Evolutionary conservation across 2,329 filamentous ascomycete species (phyloP).

Genomic region (Colletotrichum higginsianum): DNA sequence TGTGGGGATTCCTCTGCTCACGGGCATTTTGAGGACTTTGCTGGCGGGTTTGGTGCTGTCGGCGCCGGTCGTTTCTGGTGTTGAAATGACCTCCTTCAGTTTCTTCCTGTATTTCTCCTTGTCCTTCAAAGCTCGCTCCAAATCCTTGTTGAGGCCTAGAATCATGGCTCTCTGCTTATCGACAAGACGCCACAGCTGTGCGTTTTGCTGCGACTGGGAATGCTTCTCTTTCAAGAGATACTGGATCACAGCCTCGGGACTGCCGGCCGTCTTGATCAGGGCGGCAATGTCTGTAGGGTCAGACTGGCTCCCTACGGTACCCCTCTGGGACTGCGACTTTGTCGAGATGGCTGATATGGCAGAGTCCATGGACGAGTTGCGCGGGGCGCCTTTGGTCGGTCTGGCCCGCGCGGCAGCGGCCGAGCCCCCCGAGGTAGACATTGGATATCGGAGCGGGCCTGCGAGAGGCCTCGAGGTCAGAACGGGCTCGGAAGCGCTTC

Average conservation of each 20-base stretch:
- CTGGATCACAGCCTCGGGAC: conserved; percentile 88
- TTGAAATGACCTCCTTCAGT: conserved; percentile 79
- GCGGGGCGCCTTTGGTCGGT: conserved; percentile 62
- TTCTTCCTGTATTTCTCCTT: conserved; percentile 95
- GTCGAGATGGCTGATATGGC: conserved; percentile 85
- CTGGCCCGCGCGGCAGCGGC: conserved; percentile 59
- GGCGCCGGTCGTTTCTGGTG: conserved; percentile 52
- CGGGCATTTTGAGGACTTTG: conserved; percentile 41
- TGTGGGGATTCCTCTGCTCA: conserved; percentile 44
- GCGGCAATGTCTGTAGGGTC: conserved; percentile 82
- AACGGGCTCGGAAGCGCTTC: conserved; percentile 60
- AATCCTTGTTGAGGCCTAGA: conserved; percentile 91
- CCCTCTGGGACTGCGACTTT: conserved; percentile 71
- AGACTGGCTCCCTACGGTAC: conserved; percentile 70
- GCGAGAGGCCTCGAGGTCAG: conserved; percentile 60
- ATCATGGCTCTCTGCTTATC: conserved; percentile 98
- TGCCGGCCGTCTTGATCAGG: conserved; percentile 87
- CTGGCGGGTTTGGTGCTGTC: conserved; percentile 43
- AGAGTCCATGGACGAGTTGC: conserved; percentile 93
- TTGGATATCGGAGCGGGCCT: conserved; percentile 56
- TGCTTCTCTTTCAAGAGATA: conserved; percentile 94
- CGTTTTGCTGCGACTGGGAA: conserved; percentile 88
- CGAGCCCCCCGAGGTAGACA: conserved; percentile 64
- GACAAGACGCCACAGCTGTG: conserved; percentile 93
- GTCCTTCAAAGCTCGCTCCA: conserved; percentile 91